phyloP scores from a whole-genome alignment of 2,329 filamentous ascomycete species.

The Cadophora malorum region DNA sequence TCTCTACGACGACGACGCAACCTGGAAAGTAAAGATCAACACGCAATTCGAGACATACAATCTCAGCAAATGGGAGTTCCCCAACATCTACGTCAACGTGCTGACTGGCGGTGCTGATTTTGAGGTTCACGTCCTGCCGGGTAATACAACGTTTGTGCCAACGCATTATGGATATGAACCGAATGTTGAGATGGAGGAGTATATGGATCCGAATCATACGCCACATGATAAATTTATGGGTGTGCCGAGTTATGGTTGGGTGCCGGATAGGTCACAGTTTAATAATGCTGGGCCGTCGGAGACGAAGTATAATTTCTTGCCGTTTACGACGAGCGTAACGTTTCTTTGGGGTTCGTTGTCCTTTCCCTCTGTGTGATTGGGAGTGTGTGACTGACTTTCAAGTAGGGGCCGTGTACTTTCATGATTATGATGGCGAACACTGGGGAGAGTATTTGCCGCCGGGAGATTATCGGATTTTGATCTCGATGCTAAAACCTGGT shows the following conservation, averaged over 20 bases:
- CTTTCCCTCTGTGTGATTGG: neutral
- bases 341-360: neutral
- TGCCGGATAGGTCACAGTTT: slow-evolving; percentile 6
- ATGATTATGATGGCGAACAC: slow-evolving; percentile 1
- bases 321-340: neutral
- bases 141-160: neutral
- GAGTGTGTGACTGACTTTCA: neutral
- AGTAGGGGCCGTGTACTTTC: neutral
- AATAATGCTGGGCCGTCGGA: slow-evolving; percentile 6
- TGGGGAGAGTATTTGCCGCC: slow-evolving; percentile 6
- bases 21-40: slow-evolving; percentile 2
- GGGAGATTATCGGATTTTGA: slow-evolving; percentile 5
- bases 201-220: neutral
- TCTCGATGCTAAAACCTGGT: slow-evolving; percentile 2
- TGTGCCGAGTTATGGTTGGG: neutral
- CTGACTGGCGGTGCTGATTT: slow-evolving; percentile 3
- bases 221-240: slow-evolving; percentile 1
- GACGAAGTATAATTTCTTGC: slow-evolving; percentile 9
- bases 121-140: neutral
- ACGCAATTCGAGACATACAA: neutral
- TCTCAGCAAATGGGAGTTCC: slow-evolving; percentile 1
- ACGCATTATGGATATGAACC: slow-evolving; percentile 5
- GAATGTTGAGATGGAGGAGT: neutral
- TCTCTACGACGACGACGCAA: neutral
- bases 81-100: slow-evolving; percentile 4